A percentile compares a stretch with the other conserved stretches of the same genome.
These are phyloP conservation scores for Dendrobium officinale DNA, from an alignment of 106 monocot genomes.

Conservation along the genomic window DNA sequence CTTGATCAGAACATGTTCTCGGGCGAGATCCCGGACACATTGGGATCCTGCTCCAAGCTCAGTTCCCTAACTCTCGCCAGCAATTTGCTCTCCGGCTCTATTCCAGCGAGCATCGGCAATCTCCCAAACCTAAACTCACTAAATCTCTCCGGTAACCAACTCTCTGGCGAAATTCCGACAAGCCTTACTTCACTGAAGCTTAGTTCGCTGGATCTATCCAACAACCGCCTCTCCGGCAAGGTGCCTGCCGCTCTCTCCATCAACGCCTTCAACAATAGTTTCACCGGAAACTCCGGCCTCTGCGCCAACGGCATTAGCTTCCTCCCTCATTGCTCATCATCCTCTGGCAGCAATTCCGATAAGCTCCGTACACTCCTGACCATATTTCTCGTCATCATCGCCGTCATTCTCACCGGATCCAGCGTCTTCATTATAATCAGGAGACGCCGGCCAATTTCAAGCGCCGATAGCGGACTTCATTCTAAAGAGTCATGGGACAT, in stretches of 20 bases:
- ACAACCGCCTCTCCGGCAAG: slow-evolving; percentile 28
- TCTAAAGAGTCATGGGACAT: slow-evolving; percentile 34
- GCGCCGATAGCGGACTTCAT: not conserved
- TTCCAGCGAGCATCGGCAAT: slow-evolving; percentile 29
- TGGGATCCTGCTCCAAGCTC: slow-evolving; percentile 34
- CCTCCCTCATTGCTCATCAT: slow-evolving; percentile 23
- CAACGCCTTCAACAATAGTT: slow-evolving; percentile 46
- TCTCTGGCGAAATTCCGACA: slow-evolving; percentile 45
- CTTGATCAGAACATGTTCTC: slow-evolving; percentile 35
- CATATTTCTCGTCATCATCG: slow-evolving; percentile 14
- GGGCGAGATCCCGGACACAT: slow-evolving; percentile 35
- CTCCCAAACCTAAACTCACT: slow-evolving; percentile 24
- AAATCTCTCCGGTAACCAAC: slow-evolving; percentile 38
- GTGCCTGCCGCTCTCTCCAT: slow-evolving; percentile 31
- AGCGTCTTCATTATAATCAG: slow-evolving; percentile 17
- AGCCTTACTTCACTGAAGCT: slow-evolving; percentile 29
- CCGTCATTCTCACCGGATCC: slow-evolving; percentile 22
- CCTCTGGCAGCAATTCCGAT: not conserved
- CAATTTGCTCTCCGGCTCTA: slow-evolving; percentile 57
- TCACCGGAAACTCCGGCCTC: slow-evolving; percentile 40
- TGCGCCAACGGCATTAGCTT: slow-evolving; percentile 24
- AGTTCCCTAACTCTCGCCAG: slow-evolving; percentile 35
- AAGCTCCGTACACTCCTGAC: slow-evolving; percentile 24
- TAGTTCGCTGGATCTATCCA: slow-evolving; percentile 28
- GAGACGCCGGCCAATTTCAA: slow-evolving; percentile 11